Evolutionary conservation across 176 grass and related monocot species (phyloP).

Genomic region (Rhynchospora tenuis): DNA sequence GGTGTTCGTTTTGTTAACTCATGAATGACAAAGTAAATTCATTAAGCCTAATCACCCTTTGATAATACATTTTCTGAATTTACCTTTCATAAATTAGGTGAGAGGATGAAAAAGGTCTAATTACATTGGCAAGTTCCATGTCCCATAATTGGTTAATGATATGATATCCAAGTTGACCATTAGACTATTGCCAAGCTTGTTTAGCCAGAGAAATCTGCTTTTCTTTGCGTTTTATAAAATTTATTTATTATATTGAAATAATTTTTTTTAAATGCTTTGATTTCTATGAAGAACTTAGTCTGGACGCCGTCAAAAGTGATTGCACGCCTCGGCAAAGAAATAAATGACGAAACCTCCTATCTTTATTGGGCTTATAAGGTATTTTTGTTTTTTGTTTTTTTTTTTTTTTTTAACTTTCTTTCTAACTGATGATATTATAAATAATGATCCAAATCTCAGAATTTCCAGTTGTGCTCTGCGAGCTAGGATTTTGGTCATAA

Average conservation of each 20-base stretch:
- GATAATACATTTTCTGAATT: neutral
- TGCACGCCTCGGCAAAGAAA: slow-evolving; percentile 87
- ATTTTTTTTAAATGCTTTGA: neutral
- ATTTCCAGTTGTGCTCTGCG: neutral
- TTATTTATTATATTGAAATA: neutral
- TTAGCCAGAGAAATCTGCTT: neutral
- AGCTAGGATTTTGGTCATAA: neutral
- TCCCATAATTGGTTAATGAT: neutral
- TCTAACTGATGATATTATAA: neutral
- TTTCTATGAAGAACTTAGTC: slow-evolving; percentile 47
- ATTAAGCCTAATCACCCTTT: neutral
- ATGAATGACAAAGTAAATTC: neutral
- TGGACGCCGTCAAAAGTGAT: slow-evolving; percentile 97
- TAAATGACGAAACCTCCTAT: slow-evolving; percentile 76
- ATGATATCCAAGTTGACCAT: neutral
- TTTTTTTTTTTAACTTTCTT: neutral
- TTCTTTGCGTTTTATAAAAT: neutral
- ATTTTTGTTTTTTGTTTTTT: neutral
- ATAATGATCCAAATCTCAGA: neutral
- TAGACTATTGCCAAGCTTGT: neutral
- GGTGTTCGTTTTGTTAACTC: neutral
- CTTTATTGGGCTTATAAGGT: slow-evolving; percentile 96
- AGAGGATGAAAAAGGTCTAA: neutral
- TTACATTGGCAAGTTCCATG: neutral
- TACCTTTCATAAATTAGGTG: neutral